These are phyloP conservation scores for Agaricales sp. DNA, from an alignment of 1,284 basidiomycete species.

Conservation along the genomic window DNA sequence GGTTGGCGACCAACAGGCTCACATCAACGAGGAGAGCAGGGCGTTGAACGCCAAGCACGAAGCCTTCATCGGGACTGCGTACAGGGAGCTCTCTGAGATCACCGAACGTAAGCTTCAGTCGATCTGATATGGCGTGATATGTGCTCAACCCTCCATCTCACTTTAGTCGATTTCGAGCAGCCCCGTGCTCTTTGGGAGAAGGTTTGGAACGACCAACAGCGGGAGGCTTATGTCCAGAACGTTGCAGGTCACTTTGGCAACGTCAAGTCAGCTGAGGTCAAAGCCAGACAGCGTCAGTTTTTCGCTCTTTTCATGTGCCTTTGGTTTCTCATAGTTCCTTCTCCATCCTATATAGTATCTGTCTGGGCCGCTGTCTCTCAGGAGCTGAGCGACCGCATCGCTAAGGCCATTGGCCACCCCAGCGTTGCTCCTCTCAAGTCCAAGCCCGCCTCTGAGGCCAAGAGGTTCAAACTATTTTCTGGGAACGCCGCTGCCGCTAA, in stretches of 20 bases:
- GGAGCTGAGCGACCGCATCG: constrained; percentile 62
- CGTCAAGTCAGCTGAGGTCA: constrained; percentile 58
- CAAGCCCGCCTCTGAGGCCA: constrained; percentile 48
- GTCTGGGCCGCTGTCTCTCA: constrained; percentile 76
- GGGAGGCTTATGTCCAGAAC: constrained; percentile 67
- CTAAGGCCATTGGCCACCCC: constrained; percentile 56
- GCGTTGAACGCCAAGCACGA: constrained; percentile 52
- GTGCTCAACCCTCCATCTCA: constrained; percentile 4
- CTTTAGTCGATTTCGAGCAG: constrained; percentile 81
- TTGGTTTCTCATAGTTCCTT: not conserved
- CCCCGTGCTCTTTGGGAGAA: constrained; percentile 72
- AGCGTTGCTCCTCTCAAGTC: constrained; percentile 51
- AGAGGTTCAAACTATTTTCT: too few relatives aligned
- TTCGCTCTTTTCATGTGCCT: not conserved
- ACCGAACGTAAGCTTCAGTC: constrained; percentile 55
- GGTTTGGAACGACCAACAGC: constrained; percentile 65
- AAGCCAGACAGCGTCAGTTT: constrained; percentile 56
- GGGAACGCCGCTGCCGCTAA: too few relatives aligned
- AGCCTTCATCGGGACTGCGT: constrained; percentile 64
- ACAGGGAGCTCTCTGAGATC: constrained; percentile 66
- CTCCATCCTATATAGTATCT: constrained; percentile 37
- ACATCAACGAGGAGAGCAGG: constrained; percentile 26
- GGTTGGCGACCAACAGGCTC: constrained; percentile 23
- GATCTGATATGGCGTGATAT: not conserved
- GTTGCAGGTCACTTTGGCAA: constrained; percentile 64